Base-by-base conservation (phyloP, 2,329 filamentous ascomycete species). In the Fusarium papillatum region DNA sequence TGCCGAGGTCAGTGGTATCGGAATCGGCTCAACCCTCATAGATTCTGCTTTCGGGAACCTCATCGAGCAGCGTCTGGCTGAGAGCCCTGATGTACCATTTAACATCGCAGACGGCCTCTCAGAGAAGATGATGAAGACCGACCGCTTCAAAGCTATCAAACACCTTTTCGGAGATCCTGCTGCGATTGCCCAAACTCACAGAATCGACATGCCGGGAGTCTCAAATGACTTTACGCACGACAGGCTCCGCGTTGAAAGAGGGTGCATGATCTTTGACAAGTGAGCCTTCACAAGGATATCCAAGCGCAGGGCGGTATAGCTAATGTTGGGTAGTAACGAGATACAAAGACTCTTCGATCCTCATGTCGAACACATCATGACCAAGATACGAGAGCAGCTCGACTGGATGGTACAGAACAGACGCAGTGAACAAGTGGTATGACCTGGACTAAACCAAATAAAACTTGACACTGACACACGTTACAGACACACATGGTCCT, bases 381-480 rank as follows among this genome's bases (percentile, higher is more conserved):
- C 9, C 2, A 39, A 39, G 55, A 60, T 60, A 24, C n/a, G 6
- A 6, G 55, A 60, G 7, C 55, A 60, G 13, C 19, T 60, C 0
- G 22, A 60, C 55, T 60, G 55, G 55, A 11, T 60, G 55, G 36
- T 39, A 7, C 34, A 60, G 9, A 60, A 60, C 4, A n/a, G 34
- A 8, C 36, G 36, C 5, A 60, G 17, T 39, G 55, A 60, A 4
- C 34, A 60, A 39, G 55, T 60, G 34, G 55, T 60, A 60, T 9
- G 36, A 29, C 7, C 1, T 3, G 4, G n/a, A 7, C 8, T 1
- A 59, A 6, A 0, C 1, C 34, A 24, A 17, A 4, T 8, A 16
- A 2, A 8, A 4, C 22, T 11, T 59, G 7, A 24, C 14, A 19
- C 34, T 59, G 5, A 60, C 26, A 39, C 16, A 10, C 2, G 3